Percentiles rank a stretch among this genome's conserved stretches.
Evolutionary conservation across 441 rosid species (phyloP).

Genomic region (Raphanus hybrid): DNA sequence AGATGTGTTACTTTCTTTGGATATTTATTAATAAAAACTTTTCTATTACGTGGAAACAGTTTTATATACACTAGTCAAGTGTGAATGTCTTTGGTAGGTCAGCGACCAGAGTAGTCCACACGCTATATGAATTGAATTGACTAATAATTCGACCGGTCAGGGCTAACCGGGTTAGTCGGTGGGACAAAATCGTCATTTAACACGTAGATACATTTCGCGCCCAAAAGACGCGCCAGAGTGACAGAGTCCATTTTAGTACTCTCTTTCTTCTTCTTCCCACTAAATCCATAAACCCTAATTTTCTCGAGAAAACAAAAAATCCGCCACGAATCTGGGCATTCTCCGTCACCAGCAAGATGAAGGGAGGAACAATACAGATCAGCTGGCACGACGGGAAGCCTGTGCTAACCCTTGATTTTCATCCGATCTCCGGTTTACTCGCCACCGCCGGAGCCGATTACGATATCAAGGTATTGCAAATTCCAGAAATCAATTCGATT

Average conservation of each 20-base stretch:
- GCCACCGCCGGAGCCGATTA: too few species aligned
- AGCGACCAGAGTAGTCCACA: not conserved
- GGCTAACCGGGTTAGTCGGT: slow-evolving; percentile 8
- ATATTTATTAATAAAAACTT: not conserved
- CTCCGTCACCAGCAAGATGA: slow-evolving; percentile 59
- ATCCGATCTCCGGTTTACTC: too few species aligned
- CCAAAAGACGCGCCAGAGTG: too few species aligned
- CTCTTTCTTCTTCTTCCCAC: too few species aligned
- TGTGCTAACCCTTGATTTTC: too few species aligned
- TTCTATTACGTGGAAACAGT: not conserved
- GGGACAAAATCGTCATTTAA: slow-evolving; percentile 25
- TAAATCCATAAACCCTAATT: slow-evolving; percentile 21
- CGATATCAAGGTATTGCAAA: too few species aligned
- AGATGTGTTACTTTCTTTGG: slow-evolving; percentile 17
- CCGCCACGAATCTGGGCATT: slow-evolving; percentile 19
- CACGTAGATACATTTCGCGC: not conserved
- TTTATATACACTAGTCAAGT: not conserved
- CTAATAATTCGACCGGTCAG: not conserved
- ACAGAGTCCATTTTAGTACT: too few species aligned
- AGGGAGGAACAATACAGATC: slow-evolving; percentile 61
- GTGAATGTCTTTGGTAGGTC: slow-evolving; percentile 4
- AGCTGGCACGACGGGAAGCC: too few species aligned
- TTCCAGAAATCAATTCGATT: not conserved
- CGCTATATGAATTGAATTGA: not conserved
- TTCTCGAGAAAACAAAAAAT: slow-evolving; percentile 16